A percentile compares a stretch with the other conserved stretches of the same genome.
phyloP scores from a whole-genome alignment of 495 filamentous ascomycete genomes.

The Xylaria scruposa region DNA sequence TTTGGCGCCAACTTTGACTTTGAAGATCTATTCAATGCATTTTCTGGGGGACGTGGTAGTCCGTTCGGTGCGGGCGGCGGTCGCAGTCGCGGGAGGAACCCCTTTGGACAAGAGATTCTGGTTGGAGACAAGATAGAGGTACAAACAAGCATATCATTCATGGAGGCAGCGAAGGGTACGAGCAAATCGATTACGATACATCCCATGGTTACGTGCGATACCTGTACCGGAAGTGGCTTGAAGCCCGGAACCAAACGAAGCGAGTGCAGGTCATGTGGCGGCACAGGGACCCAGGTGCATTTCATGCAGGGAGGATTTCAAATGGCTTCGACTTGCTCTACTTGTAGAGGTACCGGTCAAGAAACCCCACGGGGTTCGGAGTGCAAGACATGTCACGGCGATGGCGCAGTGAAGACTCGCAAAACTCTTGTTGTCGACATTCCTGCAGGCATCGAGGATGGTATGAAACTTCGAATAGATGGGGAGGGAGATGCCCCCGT shows the following conservation, averaged over 20 bases:
- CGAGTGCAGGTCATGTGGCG: slow-evolving; percentile 80
- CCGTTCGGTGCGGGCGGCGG: slow-evolving; percentile 58
- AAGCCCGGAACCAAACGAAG: slow-evolving; percentile 77
- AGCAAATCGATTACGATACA: slow-evolving; percentile 78
- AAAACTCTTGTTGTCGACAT: slow-evolving; percentile 88
- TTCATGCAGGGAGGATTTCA: slow-evolving; percentile 93
- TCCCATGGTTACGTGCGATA: slow-evolving; percentile 77
- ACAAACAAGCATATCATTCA: slow-evolving; percentile 88
- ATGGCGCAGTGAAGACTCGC: slow-evolving; percentile 77
- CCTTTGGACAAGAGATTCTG: slow-evolving; percentile 77
- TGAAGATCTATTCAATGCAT: slow-evolving; percentile 92
- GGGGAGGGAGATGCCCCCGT: slow-evolving; percentile 87
- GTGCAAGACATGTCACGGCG: slow-evolving; percentile 77
- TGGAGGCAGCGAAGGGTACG: slow-evolving; percentile 92
- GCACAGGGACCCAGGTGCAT: slow-evolving; percentile 85
- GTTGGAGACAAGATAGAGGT: slow-evolving; percentile 95
- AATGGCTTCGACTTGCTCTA: slow-evolving; percentile 85
- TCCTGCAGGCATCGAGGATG: slow-evolving; percentile 92
- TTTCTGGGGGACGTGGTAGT: slow-evolving; percentile 67
- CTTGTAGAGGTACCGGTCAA: slow-evolving; percentile 78
- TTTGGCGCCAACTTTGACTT: slow-evolving; percentile 88
- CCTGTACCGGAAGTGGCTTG: slow-evolving; percentile 81
- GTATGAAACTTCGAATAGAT: slow-evolving; percentile 82
- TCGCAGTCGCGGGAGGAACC: slow-evolving; percentile 59
- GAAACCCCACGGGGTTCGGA: slow-evolving; percentile 76